Percentiles rank a stretch among this genome's conserved stretches.
Evolutionary conservation across 371 early-diverging fungal genomes (phyloP).

Genomic region (Mucor saturninus): DNA sequence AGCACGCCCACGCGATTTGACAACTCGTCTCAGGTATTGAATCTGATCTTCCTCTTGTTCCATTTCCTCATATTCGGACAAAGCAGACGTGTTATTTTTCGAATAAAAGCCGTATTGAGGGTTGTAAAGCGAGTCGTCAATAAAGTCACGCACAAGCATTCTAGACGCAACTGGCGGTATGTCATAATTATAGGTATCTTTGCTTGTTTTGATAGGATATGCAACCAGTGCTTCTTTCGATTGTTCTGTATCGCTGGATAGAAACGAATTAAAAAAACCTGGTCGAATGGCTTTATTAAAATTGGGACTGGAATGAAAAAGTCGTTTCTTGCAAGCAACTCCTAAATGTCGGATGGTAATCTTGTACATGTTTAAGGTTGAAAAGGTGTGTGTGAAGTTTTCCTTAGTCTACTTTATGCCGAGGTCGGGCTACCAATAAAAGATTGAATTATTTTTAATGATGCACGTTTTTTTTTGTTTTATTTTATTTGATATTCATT

Average conservation of each 20-base stretch:
- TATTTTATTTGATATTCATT: no score
- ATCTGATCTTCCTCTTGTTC: slow-evolving; percentile 22
- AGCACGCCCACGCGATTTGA: slow-evolving; percentile 11
- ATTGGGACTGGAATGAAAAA: background rate
- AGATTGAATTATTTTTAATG: no score
- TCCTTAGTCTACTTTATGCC: no score
- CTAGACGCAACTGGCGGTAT: slow-evolving; percentile 55
- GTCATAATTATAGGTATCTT: slow-evolving; percentile 15
- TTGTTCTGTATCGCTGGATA: background rate
- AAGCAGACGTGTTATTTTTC: slow-evolving; percentile 63
- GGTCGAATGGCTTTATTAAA: slow-evolving; percentile 6
- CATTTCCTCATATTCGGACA: slow-evolving; percentile 5
- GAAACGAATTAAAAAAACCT: slow-evolving; percentile 29
- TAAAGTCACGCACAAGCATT: slow-evolving; percentile 86
- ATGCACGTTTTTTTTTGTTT: no score
- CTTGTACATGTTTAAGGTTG: no score
- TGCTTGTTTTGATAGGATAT: slow-evolving; percentile 26
- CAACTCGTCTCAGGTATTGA: slow-evolving; percentile 10
- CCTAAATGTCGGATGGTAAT: background rate
- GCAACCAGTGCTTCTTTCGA: slow-evolving; percentile 12
- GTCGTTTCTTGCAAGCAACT: background rate
- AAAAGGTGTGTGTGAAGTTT: no score
- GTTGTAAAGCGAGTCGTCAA: slow-evolving; percentile 89
- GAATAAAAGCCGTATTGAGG: slow-evolving; percentile 93
- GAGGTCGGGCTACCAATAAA: no score